Base-by-base conservation (phyloP, 1,139 yeast species). In the Nakaseomyces nivariensis region DNA sequence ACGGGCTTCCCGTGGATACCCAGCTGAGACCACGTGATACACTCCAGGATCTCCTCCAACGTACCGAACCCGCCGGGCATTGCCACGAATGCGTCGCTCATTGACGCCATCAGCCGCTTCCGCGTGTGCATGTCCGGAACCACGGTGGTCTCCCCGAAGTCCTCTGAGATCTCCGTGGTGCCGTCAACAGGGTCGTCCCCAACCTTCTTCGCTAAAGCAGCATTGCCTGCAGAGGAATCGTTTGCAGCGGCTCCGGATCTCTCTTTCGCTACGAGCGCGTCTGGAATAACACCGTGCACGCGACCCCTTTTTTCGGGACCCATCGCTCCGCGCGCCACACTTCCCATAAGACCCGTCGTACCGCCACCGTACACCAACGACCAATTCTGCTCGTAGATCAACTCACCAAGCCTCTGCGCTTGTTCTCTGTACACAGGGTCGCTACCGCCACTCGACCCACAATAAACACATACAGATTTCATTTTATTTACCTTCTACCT, bases 1-100 rank as follows among this genome's bases (percentile, higher is more conserved):
- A 88, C 79, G 17, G 96, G 96, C 66, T 84, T 83, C 56, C 74
- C 71, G 68, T 88, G 96, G 57, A 88, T 88, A 42, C 89, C 92
- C 60, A 88, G 74, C 71, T 88, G 96, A 53, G 82, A 81, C 92
- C 96, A 88, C 4, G 96, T 88, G 49, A 85, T 84, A 50, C 87
- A 84, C 70, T 88, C 96, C 82, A 88, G 82, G 56, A 88, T 74
- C 69, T 88, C 96, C 68, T 88, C 96, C 61, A 87, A 71, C 4
- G 96, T 87, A 49, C 96, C 96, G 65, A 82, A 87, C 10, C 96
- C 96, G 54, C 96, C 96, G 17, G 96, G 96, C 69, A 88, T 73
- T 1, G 96, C 95, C 48, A 88, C 78, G 66, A 88, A 88, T 0
- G 94, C 95, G 58, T 81, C 81, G n/a, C 94, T 82, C 66, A 84